Conservation (phyloP, 1,284 basidiomycete genomes). For the Ceratobasidium papillatum region DNA sequence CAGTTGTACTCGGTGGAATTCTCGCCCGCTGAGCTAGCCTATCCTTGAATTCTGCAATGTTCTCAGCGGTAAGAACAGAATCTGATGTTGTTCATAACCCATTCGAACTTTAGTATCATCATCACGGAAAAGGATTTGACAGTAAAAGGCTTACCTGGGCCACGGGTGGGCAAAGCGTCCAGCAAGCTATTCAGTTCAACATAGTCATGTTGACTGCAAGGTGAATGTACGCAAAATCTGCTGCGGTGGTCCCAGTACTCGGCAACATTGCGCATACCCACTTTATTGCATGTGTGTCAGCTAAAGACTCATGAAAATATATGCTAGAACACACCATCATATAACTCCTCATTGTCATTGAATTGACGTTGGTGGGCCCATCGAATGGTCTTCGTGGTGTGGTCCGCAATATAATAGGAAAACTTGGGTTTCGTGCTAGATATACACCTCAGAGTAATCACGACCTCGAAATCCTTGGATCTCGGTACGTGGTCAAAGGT, state of each 20-base stretch:
- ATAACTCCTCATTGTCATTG: not conserved
- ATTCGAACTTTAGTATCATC: not conserved
- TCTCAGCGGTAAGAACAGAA: not conserved
- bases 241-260: conserved; percentile 36
- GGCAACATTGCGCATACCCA: conserved; percentile 14
- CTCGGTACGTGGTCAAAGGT: not conserved
- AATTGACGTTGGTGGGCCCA: conserved; percentile 3
- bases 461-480: not conserved
- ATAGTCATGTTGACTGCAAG: not conserved
- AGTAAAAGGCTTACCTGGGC: not conserved
- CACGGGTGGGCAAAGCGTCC: not conserved
- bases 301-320: not conserved
- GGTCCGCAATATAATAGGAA: conserved; percentile 22
- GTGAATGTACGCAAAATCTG: not conserved
- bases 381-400: not conserved
- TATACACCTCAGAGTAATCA: not conserved
- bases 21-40: not conserved
- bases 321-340: not conserved
- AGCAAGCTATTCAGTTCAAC: not conserved
- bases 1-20: not conserved
- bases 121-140: not conserved
- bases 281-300: not conserved
- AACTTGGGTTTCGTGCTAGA: not conserved
- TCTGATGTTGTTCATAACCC: not conserved
- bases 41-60: not conserved